phyloP scores from a whole-genome alignment of 768 basidiomycete species.

The Lentinula detonsa region DNA sequence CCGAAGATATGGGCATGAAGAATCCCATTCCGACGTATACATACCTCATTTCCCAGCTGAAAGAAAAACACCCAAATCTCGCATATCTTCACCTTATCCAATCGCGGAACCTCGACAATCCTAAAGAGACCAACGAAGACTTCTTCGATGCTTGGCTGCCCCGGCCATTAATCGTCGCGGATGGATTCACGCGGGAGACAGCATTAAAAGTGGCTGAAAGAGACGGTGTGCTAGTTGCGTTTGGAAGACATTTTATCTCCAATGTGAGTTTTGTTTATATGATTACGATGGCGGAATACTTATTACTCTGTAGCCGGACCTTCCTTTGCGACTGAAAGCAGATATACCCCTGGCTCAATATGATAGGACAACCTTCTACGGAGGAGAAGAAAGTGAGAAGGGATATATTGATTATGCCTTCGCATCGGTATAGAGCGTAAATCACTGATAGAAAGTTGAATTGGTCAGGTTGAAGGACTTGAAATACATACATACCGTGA shows the following conservation, averaged over 20 bases:
- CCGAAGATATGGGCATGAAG: slow-evolving; percentile 30
- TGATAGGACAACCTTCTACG: slow-evolving; percentile 17
- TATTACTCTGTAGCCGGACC: slow-evolving; percentile 15
- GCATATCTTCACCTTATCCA: slow-evolving; percentile 40
- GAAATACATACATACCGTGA: no score
- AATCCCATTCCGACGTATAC: slow-evolving; percentile 39
- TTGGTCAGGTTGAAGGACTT: no score
- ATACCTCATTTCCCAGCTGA: slow-evolving; percentile 34
- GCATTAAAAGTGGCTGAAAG: slow-evolving; percentile 22
- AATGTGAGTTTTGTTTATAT: slow-evolving; percentile 15
- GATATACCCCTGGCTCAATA: slow-evolving; percentile 14
- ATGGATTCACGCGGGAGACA: slow-evolving; percentile 23
- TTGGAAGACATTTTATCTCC: slow-evolving; percentile 28
- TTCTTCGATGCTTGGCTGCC: slow-evolving; percentile 25
- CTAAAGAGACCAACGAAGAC: slow-evolving; percentile 18
- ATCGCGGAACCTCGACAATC: slow-evolving; percentile 14
- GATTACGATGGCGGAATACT: background rate
- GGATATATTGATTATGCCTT: slow-evolving; percentile 26
- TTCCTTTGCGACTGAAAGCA: slow-evolving; percentile 21
- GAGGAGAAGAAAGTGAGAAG: slow-evolving; percentile 15
- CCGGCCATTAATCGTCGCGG: slow-evolving; percentile 22
- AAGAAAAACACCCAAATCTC: slow-evolving; percentile 25
- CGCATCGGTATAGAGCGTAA: slow-evolving; percentile 6
- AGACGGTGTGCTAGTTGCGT: slow-evolving; percentile 21
- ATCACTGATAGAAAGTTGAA: no score